Evolutionary conservation across 805 yeast species (phyloP).

Genomic region (Ogataea kodamae): DNA sequence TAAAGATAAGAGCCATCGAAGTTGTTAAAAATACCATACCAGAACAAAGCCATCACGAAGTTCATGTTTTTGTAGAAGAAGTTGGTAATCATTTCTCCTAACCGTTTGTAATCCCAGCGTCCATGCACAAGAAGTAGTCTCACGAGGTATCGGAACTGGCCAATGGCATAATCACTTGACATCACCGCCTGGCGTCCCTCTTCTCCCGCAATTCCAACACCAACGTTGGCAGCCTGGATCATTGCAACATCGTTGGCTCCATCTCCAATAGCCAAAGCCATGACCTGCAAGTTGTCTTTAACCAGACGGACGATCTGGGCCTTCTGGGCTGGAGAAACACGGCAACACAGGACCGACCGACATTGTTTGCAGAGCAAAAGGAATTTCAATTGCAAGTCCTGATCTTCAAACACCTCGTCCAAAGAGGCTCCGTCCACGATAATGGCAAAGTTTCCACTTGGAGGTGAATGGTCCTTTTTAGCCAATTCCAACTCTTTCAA

Average conservation of each 20-base stretch:
- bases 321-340: slow-evolving; percentile 82
- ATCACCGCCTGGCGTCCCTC: slow-evolving; percentile 86
- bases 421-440: slow-evolving; percentile 72
- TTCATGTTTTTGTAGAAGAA: slow-evolving; percentile 75
- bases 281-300: slow-evolving; percentile 59
- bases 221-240: slow-evolving; percentile 84
- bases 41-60: slow-evolving; percentile 69
- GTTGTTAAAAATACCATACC: slow-evolving; percentile 67
- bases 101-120: slow-evolving; percentile 74
- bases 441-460: slow-evolving; percentile 53
- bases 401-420: slow-evolving; percentile 39
- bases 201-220: slow-evolving; percentile 84
- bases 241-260: slow-evolving; percentile 87
- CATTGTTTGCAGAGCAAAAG: slow-evolving; percentile 72
- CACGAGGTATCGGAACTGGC: slow-evolving; percentile 68
- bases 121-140: slow-evolving; percentile 73
- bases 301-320: slow-evolving; percentile 71
- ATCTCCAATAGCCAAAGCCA: slow-evolving; percentile 81
- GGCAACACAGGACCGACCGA: slow-evolving; percentile 74
- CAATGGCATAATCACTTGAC: slow-evolving; percentile 82
- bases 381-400: slow-evolving; percentile 47
- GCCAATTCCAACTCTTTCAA: slow-evolving; percentile 47
- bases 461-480: slow-evolving; percentile 60
- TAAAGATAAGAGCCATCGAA: slow-evolving; percentile 76
- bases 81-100: slow-evolving; percentile 76